Evolutionary conservation across 495 filamentous ascomycete species (phyloP).

Genomic region (Clavariopsis aquatica): DNA sequence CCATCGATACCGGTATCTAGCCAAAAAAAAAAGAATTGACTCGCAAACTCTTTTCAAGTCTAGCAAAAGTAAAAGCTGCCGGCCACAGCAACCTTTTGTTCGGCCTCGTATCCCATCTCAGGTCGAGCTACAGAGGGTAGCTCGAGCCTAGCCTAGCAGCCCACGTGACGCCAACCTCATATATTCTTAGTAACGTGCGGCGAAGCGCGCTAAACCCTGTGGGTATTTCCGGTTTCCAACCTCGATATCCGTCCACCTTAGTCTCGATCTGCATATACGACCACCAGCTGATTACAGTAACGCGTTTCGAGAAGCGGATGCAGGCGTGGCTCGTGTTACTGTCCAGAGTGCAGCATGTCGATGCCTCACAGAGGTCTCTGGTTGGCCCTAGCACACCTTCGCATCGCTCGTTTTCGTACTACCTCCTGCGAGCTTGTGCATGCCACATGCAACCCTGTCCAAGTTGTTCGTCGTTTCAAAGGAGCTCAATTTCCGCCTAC

Average conservation of each 20-base stretch:
- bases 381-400: background rate
- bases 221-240: background rate
- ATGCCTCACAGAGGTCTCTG: background rate
- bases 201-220: background rate
- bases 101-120: too few relatives aligned
- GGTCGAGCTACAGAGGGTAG: too few relatives aligned
- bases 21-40: too few relatives aligned
- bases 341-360: background rate
- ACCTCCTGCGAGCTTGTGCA: background rate
- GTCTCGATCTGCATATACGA: background rate
- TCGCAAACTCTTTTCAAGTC: too few relatives aligned
- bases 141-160: too few relatives aligned
- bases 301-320: background rate
- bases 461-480: background rate
- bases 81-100: too few relatives aligned
- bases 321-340: conserved; percentile 1
- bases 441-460: background rate
- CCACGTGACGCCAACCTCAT: too few relatives aligned
- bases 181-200: background rate
- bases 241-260: background rate
- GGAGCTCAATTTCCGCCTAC: background rate
- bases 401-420: background rate
- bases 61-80: too few relatives aligned
- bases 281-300: too few relatives aligned
- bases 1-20: too few relatives aligned